Conservation (phyloP, 331 rosid genomes). For the Arachis monticola region DNA sequence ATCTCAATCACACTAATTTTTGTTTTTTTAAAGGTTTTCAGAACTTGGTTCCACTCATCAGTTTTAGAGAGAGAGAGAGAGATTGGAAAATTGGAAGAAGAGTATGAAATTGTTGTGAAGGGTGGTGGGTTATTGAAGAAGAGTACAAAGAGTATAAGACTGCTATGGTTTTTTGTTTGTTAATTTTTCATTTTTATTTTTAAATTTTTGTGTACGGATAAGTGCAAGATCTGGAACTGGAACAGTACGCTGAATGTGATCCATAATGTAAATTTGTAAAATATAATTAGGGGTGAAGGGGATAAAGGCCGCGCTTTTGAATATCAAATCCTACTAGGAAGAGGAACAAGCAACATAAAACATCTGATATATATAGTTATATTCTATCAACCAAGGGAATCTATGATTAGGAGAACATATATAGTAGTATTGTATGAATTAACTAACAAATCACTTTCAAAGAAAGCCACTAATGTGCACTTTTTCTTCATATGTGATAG, state of each 20-base stretch:
- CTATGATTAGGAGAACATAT: conserved; percentile 24
- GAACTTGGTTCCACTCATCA: conserved; percentile 5
- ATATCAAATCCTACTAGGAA: not conserved
- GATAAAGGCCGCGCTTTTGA: not conserved
- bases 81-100: not conserved
- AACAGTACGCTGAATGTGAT: not conserved
- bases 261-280: no score
- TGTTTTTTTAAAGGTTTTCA: not conserved
- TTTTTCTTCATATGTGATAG: no score
- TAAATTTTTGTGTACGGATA: not conserved
- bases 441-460: conserved; percentile 3
- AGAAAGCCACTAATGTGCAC: conserved; percentile 17
- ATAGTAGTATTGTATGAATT: not conserved
- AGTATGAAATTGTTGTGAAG: no score
- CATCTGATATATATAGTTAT: not conserved
- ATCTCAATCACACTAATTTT: conserved; percentile 19
- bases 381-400: not conserved
- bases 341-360: not conserved
- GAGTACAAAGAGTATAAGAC: no score
- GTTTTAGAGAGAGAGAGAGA: conserved; percentile 21
- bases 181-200: no score
- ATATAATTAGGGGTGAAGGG: no score
- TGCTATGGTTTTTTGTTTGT: no score
- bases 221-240: not conserved
- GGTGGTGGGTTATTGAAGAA: no score